Conservation (phyloP, 2,329 filamentous ascomycete genomes). For the Aureobasidium leucospermi region DNA sequence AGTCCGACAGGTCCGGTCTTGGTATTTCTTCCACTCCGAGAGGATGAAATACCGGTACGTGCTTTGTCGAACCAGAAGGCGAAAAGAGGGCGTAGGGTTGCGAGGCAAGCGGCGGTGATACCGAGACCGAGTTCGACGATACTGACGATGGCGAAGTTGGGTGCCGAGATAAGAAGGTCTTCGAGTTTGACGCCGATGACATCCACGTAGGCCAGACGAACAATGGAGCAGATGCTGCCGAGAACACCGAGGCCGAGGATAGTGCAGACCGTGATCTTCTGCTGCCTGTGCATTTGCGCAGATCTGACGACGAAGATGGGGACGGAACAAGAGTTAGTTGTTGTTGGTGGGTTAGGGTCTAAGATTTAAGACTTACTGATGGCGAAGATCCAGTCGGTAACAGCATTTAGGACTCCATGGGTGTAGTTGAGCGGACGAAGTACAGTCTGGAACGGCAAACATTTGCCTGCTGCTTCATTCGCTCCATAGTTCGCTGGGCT, state of each 20-base stretch:
- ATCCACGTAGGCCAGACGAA: slow-evolving; percentile 22
- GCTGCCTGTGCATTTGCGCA: slow-evolving; percentile 32
- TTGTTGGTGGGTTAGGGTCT: background rate
- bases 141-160: slow-evolving; percentile 24
- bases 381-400: slow-evolving; percentile 30
- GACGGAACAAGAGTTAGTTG: slow-evolving; percentile 16
- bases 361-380: slow-evolving; percentile 16
- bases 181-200: slow-evolving; percentile 16
- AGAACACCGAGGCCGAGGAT: slow-evolving; percentile 33
- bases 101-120: slow-evolving; percentile 26
- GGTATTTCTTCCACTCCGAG: background rate
- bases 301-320: slow-evolving; percentile 35
- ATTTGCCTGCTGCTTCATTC: slow-evolving; percentile 18
- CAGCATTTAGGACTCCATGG: slow-evolving; percentile 30
- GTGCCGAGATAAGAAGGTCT: slow-evolving; percentile 20
- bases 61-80: slow-evolving; percentile 17
- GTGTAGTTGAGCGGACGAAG: slow-evolving; percentile 11
- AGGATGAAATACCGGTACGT: background rate
- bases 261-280: slow-evolving; percentile 34
- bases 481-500: slow-evolving; percentile 19
- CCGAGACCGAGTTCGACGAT: slow-evolving; percentile 28
- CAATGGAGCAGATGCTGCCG: slow-evolving; percentile 22
- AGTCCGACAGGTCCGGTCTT: background rate
- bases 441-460: slow-evolving; percentile 18
- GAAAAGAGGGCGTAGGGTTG: slow-evolving; percentile 28